Evolutionary conservation across 2,329 filamentous ascomycete genomes (phyloP).

Genomic region (Ascosphaera apis): DNA sequence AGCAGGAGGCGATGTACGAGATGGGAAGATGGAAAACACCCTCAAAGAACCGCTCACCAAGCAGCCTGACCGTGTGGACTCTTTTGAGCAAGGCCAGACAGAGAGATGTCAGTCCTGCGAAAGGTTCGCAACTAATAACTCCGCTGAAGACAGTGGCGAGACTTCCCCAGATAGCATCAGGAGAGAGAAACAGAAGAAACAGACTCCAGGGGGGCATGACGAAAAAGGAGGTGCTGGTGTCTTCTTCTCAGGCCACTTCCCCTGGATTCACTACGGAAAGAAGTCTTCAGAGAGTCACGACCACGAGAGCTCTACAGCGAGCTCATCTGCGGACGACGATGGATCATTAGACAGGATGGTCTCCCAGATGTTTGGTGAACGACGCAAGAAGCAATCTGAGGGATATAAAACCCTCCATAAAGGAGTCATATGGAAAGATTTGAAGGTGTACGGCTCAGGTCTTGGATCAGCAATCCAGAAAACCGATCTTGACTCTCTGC

Average conservation of each 20-base stretch:
- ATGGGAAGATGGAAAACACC: too few species aligned
- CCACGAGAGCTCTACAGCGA: background rate
- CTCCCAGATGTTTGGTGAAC: slow-evolving; percentile 46
- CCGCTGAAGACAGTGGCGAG: too few species aligned
- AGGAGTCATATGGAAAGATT: slow-evolving; percentile 45
- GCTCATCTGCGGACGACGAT: background rate
- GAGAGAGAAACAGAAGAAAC: background rate
- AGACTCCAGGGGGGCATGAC: background rate
- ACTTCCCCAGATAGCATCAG: background rate
- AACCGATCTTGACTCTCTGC: slow-evolving; percentile 32
- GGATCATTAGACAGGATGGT: slow-evolving; percentile 37
- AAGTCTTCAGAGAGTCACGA: background rate
- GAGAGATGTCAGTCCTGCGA: too few species aligned
- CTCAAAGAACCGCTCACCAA: too few species aligned
- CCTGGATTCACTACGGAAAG: background rate
- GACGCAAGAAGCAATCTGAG: slow-evolving; percentile 40
- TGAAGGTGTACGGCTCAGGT: slow-evolving; percentile 48
- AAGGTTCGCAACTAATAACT: too few species aligned
- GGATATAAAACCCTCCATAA: slow-evolving; percentile 47
- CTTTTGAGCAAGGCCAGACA: too few species aligned
- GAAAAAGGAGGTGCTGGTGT: background rate
- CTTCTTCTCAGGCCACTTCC: background rate
- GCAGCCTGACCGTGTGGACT: too few species aligned
- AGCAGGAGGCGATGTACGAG: too few species aligned
- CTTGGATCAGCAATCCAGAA: slow-evolving; percentile 38